A percentile compares a stretch with the other conserved stretches of the same genome.
Evolutionary conservation across 2,329 filamentous ascomycete species (phyloP).

Genomic region (Ophiocordyceps camponoti-rufipedis): DNA sequence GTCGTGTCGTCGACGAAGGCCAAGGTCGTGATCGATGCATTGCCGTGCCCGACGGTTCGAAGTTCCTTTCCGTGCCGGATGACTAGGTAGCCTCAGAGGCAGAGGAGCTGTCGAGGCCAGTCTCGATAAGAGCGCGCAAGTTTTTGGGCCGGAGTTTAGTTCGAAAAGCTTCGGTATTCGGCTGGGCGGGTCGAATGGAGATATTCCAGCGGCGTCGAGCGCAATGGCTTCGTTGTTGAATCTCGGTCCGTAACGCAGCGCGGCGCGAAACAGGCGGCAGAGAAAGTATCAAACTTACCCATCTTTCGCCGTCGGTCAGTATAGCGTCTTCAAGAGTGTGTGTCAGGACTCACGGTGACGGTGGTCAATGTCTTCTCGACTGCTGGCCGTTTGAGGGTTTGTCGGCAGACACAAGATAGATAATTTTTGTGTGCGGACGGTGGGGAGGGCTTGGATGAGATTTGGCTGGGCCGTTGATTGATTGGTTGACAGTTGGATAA

Average conservation of each 20-base stretch:
- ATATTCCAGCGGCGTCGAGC: not conserved
- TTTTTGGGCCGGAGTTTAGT: not conserved
- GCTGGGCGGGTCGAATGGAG: not conserved
- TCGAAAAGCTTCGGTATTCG: no score
- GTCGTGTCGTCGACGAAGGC: not conserved
- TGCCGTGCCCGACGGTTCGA: not conserved
- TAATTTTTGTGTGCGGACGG: conserved; percentile 23
- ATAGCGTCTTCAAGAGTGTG: conserved; percentile 5
- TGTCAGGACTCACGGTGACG: conserved; percentile 27
- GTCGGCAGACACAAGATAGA: conserved; percentile 17
- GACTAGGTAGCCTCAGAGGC: not conserved
- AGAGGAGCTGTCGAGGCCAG: not conserved
- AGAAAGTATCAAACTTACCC: conserved; percentile 31
- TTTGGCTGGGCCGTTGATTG: conserved; percentile 16
- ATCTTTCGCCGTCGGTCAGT: conserved; percentile 30
- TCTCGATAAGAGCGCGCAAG: not conserved
- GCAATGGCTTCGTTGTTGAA: not conserved
- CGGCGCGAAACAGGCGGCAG: conserved; percentile 1
- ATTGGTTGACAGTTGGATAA: conserved; percentile 10
- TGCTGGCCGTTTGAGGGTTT: conserved; percentile 21
- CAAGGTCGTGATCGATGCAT: not conserved
- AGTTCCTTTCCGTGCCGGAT: not conserved
- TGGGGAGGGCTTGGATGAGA: conserved; percentile 17
- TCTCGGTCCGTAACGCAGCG: not conserved
- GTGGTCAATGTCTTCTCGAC: conserved; percentile 24